Evolutionary conservation across 768 basidiomycete genomes (phyloP), one percentile per base, ranked within the genome.

Genomic region (Calocybe indica): DNA sequence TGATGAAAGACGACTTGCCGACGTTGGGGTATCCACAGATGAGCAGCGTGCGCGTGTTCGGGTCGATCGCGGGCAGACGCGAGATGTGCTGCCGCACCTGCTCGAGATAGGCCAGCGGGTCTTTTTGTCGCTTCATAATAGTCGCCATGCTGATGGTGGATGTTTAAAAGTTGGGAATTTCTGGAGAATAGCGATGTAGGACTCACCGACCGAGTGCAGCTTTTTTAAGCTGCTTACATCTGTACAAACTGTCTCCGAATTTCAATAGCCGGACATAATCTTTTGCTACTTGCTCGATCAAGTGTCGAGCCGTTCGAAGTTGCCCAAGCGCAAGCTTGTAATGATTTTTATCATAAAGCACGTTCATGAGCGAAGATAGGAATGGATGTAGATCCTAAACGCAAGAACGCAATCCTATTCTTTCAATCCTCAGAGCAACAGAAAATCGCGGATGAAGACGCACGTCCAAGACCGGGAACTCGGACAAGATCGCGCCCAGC

Each of bases 11-110:
- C 10, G 93, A 96, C 72, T 99, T 99, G 48, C 96, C 96, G 62
- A 99, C 96, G 64, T 99, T 99, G 12, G 96, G 96, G 70, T 98
- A 99, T 47, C 96, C 96, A 61, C 96, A 98, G 58, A 99, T 89
- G 54, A 99, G 81, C 51, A 99, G 85, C 0, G 96, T 99, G 44
- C 96, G 85, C 14, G 96, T 97, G 68, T 92, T 97, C 28, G 96
- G 96, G 63, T 99, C 95, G 68, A 99, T 98, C 14, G 91, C 83
- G 29, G 96, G 96, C 40, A 99, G 83, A 82, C 96, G 93, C 36
- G 92, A 93, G 57, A 99, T 94, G 65, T 99, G 96, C 72, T 99
- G 96, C 45, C 96, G 82, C 58, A 99, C 96, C 76, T 99, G 94
- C 69, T 99, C 96, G 40, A 99, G 83, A 71, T 98, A 99, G 5